A percentile compares a stretch with the other conserved stretches of the same genome.
Conservation (phyloP, 306 rosid genomes). For the Crotalaria pallida region DNA sequence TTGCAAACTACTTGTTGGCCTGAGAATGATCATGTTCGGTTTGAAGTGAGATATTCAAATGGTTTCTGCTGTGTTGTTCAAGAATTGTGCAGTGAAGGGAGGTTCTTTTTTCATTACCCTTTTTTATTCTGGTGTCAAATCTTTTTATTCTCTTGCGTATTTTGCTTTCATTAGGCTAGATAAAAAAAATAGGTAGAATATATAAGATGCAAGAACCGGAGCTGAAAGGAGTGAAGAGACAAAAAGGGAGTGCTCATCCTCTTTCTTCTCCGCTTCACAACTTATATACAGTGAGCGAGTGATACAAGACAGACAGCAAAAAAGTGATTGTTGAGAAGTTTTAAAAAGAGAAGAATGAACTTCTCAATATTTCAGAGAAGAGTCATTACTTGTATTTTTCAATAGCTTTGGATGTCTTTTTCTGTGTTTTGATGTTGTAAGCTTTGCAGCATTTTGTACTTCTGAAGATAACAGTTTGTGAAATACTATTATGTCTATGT, state of each 20-base stretch:
- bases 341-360: conserved; percentile 29
- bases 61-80: conserved; percentile 42
- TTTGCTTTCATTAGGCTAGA: conserved; percentile 48
- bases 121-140: conserved; percentile 20
- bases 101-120: conserved; percentile 22
- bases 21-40: conserved; percentile 24
- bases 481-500: conserved; percentile 20
- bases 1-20: conserved; percentile 61
- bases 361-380: conserved; percentile 43
- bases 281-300: conserved; percentile 49
- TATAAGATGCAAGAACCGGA: conserved; percentile 61
- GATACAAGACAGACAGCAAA: conserved; percentile 41
- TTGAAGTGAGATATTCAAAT: conserved; percentile 16
- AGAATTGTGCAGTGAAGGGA: conserved; percentile 62
- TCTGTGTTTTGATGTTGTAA: conserved; percentile 55
- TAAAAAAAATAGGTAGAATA: conserved; percentile 36
- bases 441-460: conserved; percentile 54
- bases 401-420: conserved; percentile 40
- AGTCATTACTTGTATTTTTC: conserved; percentile 41
- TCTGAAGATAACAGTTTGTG: conserved; percentile 39
- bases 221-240: conserved; percentile 98
- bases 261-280: conserved; percentile 79
- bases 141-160: conserved; percentile 38
- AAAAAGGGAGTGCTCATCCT: conserved; percentile 90
- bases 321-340: conserved; percentile 31